Evolutionary conservation across 352 stramenopile genomes (phyloP).

Genomic region (Phytophthora pisi): DNA sequence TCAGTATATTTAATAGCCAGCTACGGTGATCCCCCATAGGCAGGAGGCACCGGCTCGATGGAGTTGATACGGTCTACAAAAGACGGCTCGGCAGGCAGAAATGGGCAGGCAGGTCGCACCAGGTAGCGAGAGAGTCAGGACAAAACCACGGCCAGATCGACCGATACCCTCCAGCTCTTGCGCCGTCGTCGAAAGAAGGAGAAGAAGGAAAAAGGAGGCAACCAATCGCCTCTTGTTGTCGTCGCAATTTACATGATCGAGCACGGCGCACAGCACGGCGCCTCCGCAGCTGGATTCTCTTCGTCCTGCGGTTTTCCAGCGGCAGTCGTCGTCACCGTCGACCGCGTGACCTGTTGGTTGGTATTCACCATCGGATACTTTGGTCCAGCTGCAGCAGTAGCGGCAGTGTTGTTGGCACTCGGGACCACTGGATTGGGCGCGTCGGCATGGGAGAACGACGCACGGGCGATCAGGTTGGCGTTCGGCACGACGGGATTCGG

Average conservation of each 20-base stretch:
- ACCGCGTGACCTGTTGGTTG: constrained; percentile 62
- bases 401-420: constrained; percentile 35
- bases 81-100: constrained; percentile 16
- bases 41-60: constrained; percentile 12
- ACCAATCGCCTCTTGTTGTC: constrained; percentile 21
- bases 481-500: constrained; percentile 76
- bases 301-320: constrained; percentile 37
- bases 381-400: constrained; percentile 20
- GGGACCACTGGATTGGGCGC: constrained; percentile 54
- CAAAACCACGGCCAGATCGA: background rate
- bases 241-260: constrained; percentile 58
- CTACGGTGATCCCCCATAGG: background rate
- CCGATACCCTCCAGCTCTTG: background rate
- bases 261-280: constrained; percentile 70
- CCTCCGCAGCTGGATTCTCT: constrained; percentile 40
- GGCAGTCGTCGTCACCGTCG: constrained; percentile 19
- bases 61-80: constrained; percentile 33
- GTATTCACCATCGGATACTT: constrained; percentile 86
- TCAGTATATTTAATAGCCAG: constrained; percentile 26
- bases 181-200: constrained; percentile 16
- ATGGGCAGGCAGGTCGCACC: constrained; percentile 5
- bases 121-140: background rate
- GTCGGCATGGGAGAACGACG: constrained; percentile 54
- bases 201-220: constrained; percentile 2
- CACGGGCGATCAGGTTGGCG: constrained; percentile 59